Evolutionary conservation across 2,329 filamentous ascomycete species (phyloP).

Genomic region (Fusarium fujikuroi): DNA sequence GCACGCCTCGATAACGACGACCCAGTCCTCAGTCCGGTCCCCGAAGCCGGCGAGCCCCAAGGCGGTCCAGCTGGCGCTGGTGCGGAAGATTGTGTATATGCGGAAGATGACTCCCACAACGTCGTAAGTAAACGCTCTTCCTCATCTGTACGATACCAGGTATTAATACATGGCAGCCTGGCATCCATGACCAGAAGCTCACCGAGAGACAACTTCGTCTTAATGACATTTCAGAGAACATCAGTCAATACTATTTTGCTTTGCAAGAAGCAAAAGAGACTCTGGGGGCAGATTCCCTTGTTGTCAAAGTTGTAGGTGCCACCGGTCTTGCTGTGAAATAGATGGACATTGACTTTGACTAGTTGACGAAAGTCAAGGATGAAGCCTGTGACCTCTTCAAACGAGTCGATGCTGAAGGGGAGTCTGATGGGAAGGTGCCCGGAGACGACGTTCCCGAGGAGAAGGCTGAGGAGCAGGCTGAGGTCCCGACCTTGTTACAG

Average conservation of each 20-base stretch:
- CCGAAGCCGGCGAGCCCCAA: background rate
- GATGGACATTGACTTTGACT: background rate
- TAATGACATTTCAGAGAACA: too few species aligned
- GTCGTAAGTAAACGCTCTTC: background rate
- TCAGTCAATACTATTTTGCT: too few species aligned
- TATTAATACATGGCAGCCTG: background rate
- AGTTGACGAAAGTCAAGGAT: background rate
- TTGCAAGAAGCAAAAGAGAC: too few species aligned
- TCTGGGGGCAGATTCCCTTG: too few species aligned
- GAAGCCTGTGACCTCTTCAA: background rate
- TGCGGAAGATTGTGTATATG: too few species aligned
- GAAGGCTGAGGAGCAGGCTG: background rate
- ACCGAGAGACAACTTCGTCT: background rate
- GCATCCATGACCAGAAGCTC: background rate
- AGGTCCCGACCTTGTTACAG: background rate
- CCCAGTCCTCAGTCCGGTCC: too few species aligned
- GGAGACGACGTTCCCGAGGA: accelerated
- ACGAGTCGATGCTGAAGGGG: accelerated
- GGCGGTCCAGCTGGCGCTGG: background rate
- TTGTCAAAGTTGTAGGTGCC: too few species aligned
- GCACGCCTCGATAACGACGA: too few species aligned
- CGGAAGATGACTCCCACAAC: background rate
- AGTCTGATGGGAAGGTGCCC: background rate
- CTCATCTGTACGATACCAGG: background rate
- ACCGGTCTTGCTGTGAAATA: background rate